Evolutionary conservation across 495 filamentous ascomycete species (phyloP).

Genomic region (Haplographium delicatum): DNA sequence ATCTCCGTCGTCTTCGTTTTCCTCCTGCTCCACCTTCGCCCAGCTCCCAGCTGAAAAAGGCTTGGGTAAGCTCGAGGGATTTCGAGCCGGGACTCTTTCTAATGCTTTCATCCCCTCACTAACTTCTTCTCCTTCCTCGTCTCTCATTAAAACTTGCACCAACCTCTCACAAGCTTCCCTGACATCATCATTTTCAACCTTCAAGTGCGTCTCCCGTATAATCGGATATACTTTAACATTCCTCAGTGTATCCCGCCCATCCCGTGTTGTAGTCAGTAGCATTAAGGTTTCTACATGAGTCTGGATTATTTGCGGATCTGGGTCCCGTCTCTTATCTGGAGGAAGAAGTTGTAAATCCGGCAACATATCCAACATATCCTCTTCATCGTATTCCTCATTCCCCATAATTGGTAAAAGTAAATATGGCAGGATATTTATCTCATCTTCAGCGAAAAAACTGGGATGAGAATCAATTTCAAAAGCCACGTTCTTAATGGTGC

Average conservation of each 20-base stretch:
- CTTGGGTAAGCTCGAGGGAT: not conserved
- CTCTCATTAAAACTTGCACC: slow-evolving; percentile 88
- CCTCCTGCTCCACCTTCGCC: slow-evolving; percentile 1
- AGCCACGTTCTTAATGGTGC: slow-evolving; percentile 84
- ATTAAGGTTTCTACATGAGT: slow-evolving; percentile 87
- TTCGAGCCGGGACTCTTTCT: slow-evolving; percentile 1
- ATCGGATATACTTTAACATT: slow-evolving; percentile 81
- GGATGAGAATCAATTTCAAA: slow-evolving; percentile 65
- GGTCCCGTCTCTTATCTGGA: slow-evolving; percentile 79
- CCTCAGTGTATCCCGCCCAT: slow-evolving; percentile 68
- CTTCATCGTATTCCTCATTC: slow-evolving; percentile 58
- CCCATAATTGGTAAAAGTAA: slow-evolving; percentile 65
- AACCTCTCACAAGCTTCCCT: slow-evolving; percentile 81
- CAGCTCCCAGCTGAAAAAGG: not conserved
- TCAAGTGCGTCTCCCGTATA: slow-evolving; percentile 77
- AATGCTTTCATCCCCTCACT: slow-evolving; percentile 21
- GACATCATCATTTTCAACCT: slow-evolving; percentile 74
- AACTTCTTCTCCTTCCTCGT: slow-evolving; percentile 45
- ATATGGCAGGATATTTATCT: slow-evolving; percentile 79
- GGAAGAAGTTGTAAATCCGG: slow-evolving; percentile 83
- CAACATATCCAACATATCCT: slow-evolving; percentile 74
- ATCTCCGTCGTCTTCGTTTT: slow-evolving; percentile 5
- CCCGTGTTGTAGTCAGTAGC: slow-evolving; percentile 71
- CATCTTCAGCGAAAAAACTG: slow-evolving; percentile 59
- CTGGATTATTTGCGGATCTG: slow-evolving; percentile 65